These are phyloP conservation scores for Phaeosphaeriaceae sp. DNA, from an alignment of 2,329 filamentous ascomycete species.

Conservation along the genomic window DNA sequence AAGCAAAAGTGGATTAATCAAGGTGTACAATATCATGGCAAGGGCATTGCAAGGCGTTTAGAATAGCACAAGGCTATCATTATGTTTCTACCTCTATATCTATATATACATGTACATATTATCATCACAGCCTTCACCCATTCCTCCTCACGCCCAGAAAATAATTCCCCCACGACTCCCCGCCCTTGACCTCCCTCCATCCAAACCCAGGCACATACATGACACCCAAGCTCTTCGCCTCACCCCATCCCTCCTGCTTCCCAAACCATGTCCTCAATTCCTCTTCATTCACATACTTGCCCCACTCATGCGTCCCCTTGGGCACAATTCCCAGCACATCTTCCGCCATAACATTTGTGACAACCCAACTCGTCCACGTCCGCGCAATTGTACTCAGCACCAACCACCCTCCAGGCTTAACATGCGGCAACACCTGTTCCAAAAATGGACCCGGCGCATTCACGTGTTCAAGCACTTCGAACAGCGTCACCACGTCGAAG, in stretches of 20 bases:
- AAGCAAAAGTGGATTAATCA: neutral
- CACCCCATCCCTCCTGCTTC: conserved; percentile 50
- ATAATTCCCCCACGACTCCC: conserved; percentile 91
- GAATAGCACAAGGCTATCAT: neutral
- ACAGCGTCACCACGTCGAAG: conserved; percentile 84
- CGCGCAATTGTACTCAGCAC: conserved; percentile 91
- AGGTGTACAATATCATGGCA: neutral
- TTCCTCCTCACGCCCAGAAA: conserved; percentile 82
- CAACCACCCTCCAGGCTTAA: conserved; percentile 91
- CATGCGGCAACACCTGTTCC: conserved; percentile 71
- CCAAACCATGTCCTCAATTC: conserved; percentile 67
- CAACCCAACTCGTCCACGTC: conserved; percentile 86
- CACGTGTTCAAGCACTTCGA: conserved; percentile 96
- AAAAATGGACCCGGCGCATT: conserved; percentile 77
- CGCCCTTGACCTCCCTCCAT: conserved; percentile 82
- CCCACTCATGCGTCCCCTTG: conserved; percentile 93
- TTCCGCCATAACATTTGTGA: conserved; percentile 91
- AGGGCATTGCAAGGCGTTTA: conserved; percentile 6
- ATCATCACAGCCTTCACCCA: conserved; percentile 17
- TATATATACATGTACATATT: conserved; percentile 25
- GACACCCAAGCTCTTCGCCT: conserved; percentile 73
- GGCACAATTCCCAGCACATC: conserved; percentile 87
- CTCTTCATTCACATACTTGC: conserved; percentile 88
- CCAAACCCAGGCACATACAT: conserved; percentile 89
- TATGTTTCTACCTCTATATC: neutral